Base-by-base conservation (phyloP, 306 rosid species). In the Cyclanthera cordifolia region DNA sequence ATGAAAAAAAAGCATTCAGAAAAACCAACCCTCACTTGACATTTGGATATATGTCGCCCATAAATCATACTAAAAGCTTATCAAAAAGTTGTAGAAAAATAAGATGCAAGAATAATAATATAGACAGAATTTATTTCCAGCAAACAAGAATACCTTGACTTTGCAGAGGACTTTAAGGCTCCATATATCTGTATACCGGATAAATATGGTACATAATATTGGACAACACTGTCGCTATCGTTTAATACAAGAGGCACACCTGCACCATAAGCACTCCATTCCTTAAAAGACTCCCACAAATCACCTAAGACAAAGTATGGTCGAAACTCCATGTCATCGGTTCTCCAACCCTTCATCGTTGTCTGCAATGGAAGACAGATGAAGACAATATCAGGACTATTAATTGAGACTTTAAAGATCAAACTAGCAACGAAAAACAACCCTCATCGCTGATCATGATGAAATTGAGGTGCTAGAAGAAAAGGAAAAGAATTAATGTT, bases 211-310 rank as follows among this genome's bases (percentile, higher is more conserved):
- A 86, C 97, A 30, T 91, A 88, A 67, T 91, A 91, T 48, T 91
- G 97, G 75, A 86, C 84, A 39, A 91, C 91, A 69, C 81, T 75
- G 52, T 86, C 90, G 28, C 78, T 81, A 69, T 81, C 91, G 73
- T 91, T 85, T 52, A 91, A 71, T 53, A 91, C 82, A 69, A 91
- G 84, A 8, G 97, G 97, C 71, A 91, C 97, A 73, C 97, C 97
- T 19, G 90, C 95, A 12, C 97, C 97, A 61, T 91, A 91, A 25
- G 96, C 97, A 67, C 97, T 91, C 97, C 96, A 86, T 53, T 91
- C 97, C 80, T 80, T 78, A 63, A 91, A 91, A 15, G 95, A 85
- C 74, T 88, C 96, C 97, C 97, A 91, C 47, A 91, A 69, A 78
- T 91, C 95, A 67, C 88, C 84, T 11, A 91, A 90, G 14, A 83